Percentiles rank a stretch among this genome's conserved stretches.
phyloP scores from a whole-genome alignment of 371 early-diverging fungal genomes.

The Mycotypha africana region DNA sequence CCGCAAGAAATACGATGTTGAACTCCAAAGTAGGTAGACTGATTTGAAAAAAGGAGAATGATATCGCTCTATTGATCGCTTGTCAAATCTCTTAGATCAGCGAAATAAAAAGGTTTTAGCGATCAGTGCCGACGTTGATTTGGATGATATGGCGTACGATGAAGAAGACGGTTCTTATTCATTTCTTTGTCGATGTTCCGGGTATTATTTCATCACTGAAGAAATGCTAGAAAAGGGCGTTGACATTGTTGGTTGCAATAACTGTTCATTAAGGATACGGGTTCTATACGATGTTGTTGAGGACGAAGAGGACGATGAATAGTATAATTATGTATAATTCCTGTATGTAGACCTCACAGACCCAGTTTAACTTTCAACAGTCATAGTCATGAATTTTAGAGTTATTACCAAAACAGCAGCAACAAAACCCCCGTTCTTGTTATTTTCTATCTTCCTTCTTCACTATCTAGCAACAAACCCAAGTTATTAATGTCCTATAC shows the following conservation, averaged over 20 bases:
- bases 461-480: too few relatives aligned
- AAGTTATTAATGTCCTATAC: too few relatives aligned
- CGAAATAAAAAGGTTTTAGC: slow-evolving; percentile 17
- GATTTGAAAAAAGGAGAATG: too few relatives aligned
- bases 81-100: slow-evolving; percentile 15
- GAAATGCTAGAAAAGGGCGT: slow-evolving; percentile 44
- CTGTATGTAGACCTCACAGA: too few relatives aligned
- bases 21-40: slow-evolving; percentile 26
- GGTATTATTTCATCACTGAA: slow-evolving; percentile 45
- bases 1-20: slow-evolving; percentile 36
- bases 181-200: slow-evolving; percentile 50
- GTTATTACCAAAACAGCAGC: too few relatives aligned
- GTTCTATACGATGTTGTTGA: slow-evolving; percentile 50
- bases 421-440: too few relatives aligned
- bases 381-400: too few relatives aligned
- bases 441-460: too few relatives aligned
- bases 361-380: too few relatives aligned
- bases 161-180: slow-evolving; percentile 22
- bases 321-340: not conserved
- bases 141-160: slow-evolving; percentile 41
- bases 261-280: slow-evolving; percentile 48
- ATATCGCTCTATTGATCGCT: too few relatives aligned
- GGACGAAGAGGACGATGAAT: slow-evolving; percentile 10
- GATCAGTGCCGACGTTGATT: slow-evolving; percentile 39
- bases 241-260: slow-evolving; percentile 44